phyloP scores from a whole-genome alignment of 371 early-diverging fungal genomes.

The Smittium culicis region DNA sequence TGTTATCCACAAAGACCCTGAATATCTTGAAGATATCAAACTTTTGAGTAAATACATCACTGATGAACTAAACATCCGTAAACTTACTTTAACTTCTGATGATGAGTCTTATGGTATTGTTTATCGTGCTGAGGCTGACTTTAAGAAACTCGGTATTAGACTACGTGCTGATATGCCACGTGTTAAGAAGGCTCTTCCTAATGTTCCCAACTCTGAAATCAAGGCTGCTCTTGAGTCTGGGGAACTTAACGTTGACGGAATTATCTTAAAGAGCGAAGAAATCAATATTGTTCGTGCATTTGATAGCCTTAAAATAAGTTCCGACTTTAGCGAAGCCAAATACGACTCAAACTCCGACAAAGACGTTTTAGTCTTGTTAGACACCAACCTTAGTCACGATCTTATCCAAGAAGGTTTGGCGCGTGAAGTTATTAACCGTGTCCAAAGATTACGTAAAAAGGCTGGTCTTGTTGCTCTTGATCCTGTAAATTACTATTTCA shows the following conservation, averaged over 20 bases:
- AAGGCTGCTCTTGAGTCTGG: constrained; percentile 59
- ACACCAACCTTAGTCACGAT: constrained; percentile 62
- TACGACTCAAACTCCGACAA: constrained; percentile 66
- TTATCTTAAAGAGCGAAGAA: constrained; percentile 66
- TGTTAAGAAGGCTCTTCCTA: constrained; percentile 77
- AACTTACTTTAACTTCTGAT: constrained; percentile 68
- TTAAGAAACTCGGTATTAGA: constrained; percentile 74
- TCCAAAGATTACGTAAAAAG: constrained; percentile 97
- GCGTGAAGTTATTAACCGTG: constrained; percentile 95
- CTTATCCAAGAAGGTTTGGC: constrained; percentile 88
- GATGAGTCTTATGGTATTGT: constrained; percentile 85
- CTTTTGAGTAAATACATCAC: constrained; percentile 67
- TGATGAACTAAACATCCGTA: constrained; percentile 92
- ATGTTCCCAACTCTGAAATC: constrained; percentile 59
- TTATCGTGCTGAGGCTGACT: constrained; percentile 82
- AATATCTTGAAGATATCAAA: constrained; percentile 76
- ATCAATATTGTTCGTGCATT: constrained; percentile 69
- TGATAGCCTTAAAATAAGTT: constrained; percentile 40
- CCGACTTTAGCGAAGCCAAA: constrained; percentile 16
- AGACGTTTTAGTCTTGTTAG: constrained; percentile 83
- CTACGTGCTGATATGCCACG: constrained; percentile 77
- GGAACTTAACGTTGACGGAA: constrained; percentile 62
- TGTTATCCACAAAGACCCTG: constrained; percentile 74
- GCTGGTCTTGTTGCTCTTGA: constrained; percentile 75
- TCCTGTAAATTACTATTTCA: constrained; percentile 65